Percentiles rank a stretch among this genome's conserved stretches.
Conservation (phyloP, 1,284 basidiomycete genomes). For the Austroboletus novae-zelandiae region DNA sequence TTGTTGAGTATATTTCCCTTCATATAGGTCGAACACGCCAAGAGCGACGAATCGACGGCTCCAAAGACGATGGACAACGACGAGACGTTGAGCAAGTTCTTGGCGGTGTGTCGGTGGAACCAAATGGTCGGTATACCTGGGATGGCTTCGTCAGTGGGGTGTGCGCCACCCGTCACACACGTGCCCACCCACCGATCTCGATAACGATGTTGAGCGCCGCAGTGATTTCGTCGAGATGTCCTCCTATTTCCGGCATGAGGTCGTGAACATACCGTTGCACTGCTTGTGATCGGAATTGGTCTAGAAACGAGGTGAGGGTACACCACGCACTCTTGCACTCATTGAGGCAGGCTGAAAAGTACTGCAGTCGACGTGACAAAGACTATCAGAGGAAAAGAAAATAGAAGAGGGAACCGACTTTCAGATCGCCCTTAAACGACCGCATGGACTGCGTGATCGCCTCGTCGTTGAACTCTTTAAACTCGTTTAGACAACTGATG, state of each 20-base stretch:
- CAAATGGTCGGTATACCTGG: conserved; percentile 59
- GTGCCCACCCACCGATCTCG: conserved; percentile 44
- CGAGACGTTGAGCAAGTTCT: conserved; percentile 51
- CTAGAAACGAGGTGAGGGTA: conserved; percentile 9
- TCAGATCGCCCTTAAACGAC: conserved; percentile 48
- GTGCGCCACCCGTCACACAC: background rate
- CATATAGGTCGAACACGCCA: conserved; percentile 45
- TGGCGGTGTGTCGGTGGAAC: conserved; percentile 54
- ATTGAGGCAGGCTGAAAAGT: conserved; percentile 29
- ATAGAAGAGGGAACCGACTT: conserved; percentile 30
- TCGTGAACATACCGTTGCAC: conserved; percentile 59
- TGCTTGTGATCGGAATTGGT: conserved; percentile 49
- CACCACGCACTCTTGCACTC: conserved; percentile 22
- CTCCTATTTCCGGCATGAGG: conserved; percentile 47
- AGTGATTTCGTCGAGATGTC: conserved; percentile 52
- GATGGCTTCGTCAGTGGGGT: conserved; percentile 4
- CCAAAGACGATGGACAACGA: conserved; percentile 61
- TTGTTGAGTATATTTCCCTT: conserved; percentile 24
- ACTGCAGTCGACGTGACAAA: conserved; percentile 15
- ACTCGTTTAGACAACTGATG: conserved; percentile 49
- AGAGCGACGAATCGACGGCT: conserved; percentile 50
- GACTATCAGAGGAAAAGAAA: background rate
- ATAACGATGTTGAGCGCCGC: conserved; percentile 48
- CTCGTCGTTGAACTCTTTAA: conserved; percentile 56
- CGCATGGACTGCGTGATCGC: conserved; percentile 50